phyloP scores from a whole-genome alignment of 1,284 basidiomycete species.

The Laetiporus sulphureus region DNA sequence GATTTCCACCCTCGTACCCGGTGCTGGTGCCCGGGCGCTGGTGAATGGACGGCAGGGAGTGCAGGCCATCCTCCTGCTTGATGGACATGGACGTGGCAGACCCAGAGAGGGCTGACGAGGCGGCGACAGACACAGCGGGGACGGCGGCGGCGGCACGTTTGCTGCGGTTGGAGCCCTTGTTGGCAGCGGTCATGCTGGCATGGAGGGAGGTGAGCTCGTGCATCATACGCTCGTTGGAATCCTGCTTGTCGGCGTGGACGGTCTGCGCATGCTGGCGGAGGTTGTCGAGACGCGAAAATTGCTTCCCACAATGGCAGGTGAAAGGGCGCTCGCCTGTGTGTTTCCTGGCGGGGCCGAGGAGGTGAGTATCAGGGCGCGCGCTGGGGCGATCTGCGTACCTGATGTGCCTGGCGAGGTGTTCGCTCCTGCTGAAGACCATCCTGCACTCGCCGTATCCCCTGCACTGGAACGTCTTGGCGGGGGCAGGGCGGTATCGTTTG shows the following conservation, averaged over 20 bases:
- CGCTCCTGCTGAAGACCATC: constrained; percentile 94
- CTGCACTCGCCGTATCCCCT: constrained; percentile 91
- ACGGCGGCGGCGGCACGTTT: constrained; percentile 28
- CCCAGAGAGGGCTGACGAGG: constrained; percentile 16
- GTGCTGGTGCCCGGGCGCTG: constrained; percentile 60
- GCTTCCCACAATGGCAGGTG: constrained; percentile 90
- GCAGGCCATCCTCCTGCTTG: constrained; percentile 46
- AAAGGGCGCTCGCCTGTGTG: constrained; percentile 97
- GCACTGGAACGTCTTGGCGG: constrained; percentile 92
- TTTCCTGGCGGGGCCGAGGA: constrained; percentile 52
- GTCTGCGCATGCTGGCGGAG: constrained; percentile 95
- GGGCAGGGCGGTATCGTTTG: constrained; percentile 70
- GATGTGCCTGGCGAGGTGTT: constrained; percentile 94
- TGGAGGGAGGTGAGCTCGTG: constrained; percentile 83
- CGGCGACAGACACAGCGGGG: constrained; percentile 14
- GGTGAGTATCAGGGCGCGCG: constrained; percentile 13
- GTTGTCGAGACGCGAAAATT: constrained; percentile 95
- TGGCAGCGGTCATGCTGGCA: constrained; percentile 73
- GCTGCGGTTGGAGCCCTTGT: constrained; percentile 45
- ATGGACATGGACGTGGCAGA: constrained; percentile 32
- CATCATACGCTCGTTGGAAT: constrained; percentile 90
- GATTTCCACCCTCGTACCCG: constrained; percentile 56
- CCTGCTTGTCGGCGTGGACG: constrained; percentile 86
- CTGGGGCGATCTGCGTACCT: constrained; percentile 45
- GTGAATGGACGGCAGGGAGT: constrained; percentile 29